phyloP scores from a whole-genome alignment of 768 basidiomycete species.

The Rhizopogon rudus region DNA sequence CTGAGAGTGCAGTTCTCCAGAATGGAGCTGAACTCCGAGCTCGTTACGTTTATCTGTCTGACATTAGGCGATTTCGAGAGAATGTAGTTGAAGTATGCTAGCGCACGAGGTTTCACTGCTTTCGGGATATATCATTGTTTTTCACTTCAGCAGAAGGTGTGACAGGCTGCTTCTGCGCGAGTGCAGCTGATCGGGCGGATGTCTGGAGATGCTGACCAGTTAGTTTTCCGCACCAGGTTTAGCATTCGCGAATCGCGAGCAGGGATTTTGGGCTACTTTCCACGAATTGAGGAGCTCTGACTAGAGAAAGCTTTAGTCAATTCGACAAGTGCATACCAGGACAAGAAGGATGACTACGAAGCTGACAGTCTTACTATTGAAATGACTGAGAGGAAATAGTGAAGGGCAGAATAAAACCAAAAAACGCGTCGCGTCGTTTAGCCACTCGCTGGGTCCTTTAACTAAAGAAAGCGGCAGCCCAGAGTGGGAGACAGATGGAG shows the following conservation, averaged over 20 bases:
- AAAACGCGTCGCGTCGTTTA: too few relatives aligned
- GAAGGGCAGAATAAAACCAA: too few relatives aligned
- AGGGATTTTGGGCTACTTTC: too few relatives aligned
- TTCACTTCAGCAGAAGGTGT: neutral
- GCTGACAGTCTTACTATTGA: too few relatives aligned
- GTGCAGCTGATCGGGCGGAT: constrained; percentile 1
- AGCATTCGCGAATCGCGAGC: constrained; percentile 2
- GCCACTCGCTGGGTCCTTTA: too few relatives aligned
- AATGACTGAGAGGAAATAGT: too few relatives aligned
- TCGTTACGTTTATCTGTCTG: constrained; percentile 67
- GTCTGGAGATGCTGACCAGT: constrained; percentile 3
- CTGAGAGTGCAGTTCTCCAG: constrained; percentile 73
- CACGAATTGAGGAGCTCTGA: too few relatives aligned
- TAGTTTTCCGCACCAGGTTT: constrained; percentile 4
- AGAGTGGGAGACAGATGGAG: too few relatives aligned
- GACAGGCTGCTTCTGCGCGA: neutral
- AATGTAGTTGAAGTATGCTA: neutral
- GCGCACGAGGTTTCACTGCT: constrained; percentile 4
- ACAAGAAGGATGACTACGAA: too few relatives aligned
- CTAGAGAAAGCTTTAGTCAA: too few relatives aligned
- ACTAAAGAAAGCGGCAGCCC: too few relatives aligned
- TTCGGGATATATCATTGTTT: neutral
- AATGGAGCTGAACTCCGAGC: constrained; percentile 91
- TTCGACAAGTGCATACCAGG: too few relatives aligned
- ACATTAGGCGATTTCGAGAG: neutral